Evolutionary conservation across 2,329 filamentous ascomycete species (phyloP).

Genomic region (Talaromyces sp.): DNA sequence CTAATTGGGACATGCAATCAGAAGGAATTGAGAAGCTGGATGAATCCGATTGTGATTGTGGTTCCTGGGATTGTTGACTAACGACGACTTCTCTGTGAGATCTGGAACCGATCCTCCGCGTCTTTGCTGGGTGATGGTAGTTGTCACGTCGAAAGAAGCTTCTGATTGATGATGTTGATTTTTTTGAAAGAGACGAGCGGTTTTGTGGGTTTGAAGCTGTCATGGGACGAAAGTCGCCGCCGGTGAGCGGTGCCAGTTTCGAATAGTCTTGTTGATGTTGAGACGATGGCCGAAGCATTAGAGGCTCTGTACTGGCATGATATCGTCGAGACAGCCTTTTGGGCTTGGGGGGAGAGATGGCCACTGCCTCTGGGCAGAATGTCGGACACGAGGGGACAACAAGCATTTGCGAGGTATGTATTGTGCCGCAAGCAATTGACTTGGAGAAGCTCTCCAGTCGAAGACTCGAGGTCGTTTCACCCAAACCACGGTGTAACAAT

Average conservation of each 20-base stretch:
- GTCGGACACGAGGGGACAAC: conserved; percentile 8
- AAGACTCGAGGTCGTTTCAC: neutral
- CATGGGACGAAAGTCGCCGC: conserved; percentile 15
- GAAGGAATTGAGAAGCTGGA: neutral
- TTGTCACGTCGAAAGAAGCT: conserved; percentile 26
- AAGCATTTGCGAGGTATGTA: conserved; percentile 8
- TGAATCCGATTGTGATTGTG: neutral
- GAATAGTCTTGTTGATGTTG: conserved; percentile 4
- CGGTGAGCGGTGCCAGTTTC: neutral
- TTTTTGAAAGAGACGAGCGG: conserved; percentile 1
- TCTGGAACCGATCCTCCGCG: conserved; percentile 3
- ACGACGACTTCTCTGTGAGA: neutral
- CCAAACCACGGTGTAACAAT: neutral
- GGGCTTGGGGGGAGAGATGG: neutral
- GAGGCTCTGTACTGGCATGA: conserved; percentile 8
- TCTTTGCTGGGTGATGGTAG: conserved; percentile 26
- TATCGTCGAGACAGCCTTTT: conserved; percentile 1
- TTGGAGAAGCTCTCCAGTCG: neutral
- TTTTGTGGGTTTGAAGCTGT: neutral
- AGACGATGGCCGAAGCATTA: conserved; percentile 15
- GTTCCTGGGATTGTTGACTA: conserved; percentile 1
- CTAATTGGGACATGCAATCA: neutral
- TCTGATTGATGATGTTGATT: conserved; percentile 5
- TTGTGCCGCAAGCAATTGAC: conserved; percentile 2
- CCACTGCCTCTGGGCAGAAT: conserved; percentile 6